Conservation (phyloP, 306 rosid species). For the Cucumis sativus region Cucumber_9930_V3 NC_026655.2:10526501-10527000, state of each 20-base stretch:
- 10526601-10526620: neutral
- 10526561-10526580: constrained; percentile 8
- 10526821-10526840: neutral
- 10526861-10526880: neutral
- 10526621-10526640: constrained; percentile 9
- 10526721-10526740: constrained; percentile 81
- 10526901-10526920: neutral
- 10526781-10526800: neutral
- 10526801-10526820: neutral
- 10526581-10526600: constrained; percentile 1
- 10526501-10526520: constrained; percentile 92
- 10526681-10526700: constrained; percentile 75
- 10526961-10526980: neutral
- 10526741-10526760: constrained; percentile 9
- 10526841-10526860: neutral
- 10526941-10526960: neutral
- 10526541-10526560: constrained; percentile 98
- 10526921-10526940: neutral
- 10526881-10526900: neutral
- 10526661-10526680: constrained; percentile 84
- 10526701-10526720: constrained; percentile 92
- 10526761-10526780: neutral
- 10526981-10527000: neutral
- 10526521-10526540: constrained; percentile 97
- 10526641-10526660: constrained; percentile 70